Evolutionary conservation across 106 monocot species (phyloP), one percentile per base, ranked within the genome.

Genomic region (Allium sativum): DNA sequence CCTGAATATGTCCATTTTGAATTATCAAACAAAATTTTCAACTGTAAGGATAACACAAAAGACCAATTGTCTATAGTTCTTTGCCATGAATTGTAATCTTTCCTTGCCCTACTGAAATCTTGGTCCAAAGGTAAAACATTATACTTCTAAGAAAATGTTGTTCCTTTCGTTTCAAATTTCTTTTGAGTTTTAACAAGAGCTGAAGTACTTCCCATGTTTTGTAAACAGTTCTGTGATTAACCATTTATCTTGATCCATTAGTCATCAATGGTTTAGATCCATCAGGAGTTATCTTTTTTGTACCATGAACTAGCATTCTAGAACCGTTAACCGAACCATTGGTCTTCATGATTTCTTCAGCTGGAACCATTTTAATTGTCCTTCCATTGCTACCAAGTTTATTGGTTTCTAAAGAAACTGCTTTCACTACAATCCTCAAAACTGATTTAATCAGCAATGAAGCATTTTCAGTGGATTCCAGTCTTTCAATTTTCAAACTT

Each of bases 11-110:
- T 56, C 96, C 91, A 98, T 72, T 88, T 85, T 18, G 78, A 82
- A 66, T 84, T 83, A 72, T 91, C 91, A 61, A 91, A 77, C 7
- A 88, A 60, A 66, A 92, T 56, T 42, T 78, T 72, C 19, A 91
- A 1, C 12, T 81, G 75, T 40, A 98, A 62, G 18, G 82, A 76
- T 45, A 98, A 62, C 43, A 98, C 78, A 74, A 88, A 98, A 7
- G 80, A 76, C 96, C 96, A 91, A 45, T 88, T 76, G 52, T 91
- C 91, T 52, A 77, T 56, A 40, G 87, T 80, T 76, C 96, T 84
- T 68, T 76, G 91, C 80, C 77, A 80, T 9, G 68, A 62, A 68
- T 78, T 88, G 60, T 98, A 98, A 51, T 77, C 70, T 18, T 92
- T 91, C 64, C 72, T 85, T 3, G 87, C 79, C 96, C 91, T 91